Percentiles rank a stretch among this genome's conserved stretches.
These are phyloP conservation scores for Leccinum broughii DNA, from an alignment of 768 basidiomycete species.

Conservation along the genomic window DNA sequence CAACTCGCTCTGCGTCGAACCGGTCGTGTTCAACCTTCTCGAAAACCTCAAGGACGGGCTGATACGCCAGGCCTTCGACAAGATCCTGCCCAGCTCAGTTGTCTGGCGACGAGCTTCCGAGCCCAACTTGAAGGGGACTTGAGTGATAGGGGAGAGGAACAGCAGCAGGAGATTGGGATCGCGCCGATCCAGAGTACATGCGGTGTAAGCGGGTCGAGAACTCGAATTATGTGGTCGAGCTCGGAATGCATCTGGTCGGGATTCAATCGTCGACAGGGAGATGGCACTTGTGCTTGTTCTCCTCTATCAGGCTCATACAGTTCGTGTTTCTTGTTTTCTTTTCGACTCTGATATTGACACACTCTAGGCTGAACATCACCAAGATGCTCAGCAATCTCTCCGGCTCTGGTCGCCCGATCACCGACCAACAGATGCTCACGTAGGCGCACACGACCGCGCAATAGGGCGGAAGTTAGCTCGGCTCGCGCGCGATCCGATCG, in stretches of 20 bases:
- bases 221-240: constrained; percentile 93
- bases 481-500: too few species aligned
- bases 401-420: constrained; percentile 76
- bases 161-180: constrained; percentile 75
- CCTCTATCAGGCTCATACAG: constrained; percentile 97
- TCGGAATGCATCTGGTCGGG: constrained; percentile 94
- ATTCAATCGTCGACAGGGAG: constrained; percentile 97
- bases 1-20: constrained; percentile 95
- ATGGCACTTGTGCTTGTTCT: constrained; percentile 93
- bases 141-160: constrained; percentile 48
- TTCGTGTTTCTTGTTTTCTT: constrained; percentile 31
- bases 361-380: constrained; percentile 74
- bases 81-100: constrained; percentile 88
- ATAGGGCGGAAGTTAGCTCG: constrained; percentile 36
- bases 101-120: constrained; percentile 95
- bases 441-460: constrained; percentile 95
- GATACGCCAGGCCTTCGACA: constrained; percentile 96
- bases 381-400: constrained; percentile 81
- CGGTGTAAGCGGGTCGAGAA: constrained; percentile 98
- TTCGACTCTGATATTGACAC: not conserved
- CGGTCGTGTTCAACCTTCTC: constrained; percentile 93
- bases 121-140: constrained; percentile 49
- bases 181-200: constrained; percentile 80
- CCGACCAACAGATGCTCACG: constrained; percentile 90
- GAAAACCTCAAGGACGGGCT: constrained; percentile 94